A percentile compares a stretch with the other conserved stretches of the same genome.
Conservation (phyloP, 2,329 filamentous ascomycete species). For the Aspergillus fischeri region DNA sequence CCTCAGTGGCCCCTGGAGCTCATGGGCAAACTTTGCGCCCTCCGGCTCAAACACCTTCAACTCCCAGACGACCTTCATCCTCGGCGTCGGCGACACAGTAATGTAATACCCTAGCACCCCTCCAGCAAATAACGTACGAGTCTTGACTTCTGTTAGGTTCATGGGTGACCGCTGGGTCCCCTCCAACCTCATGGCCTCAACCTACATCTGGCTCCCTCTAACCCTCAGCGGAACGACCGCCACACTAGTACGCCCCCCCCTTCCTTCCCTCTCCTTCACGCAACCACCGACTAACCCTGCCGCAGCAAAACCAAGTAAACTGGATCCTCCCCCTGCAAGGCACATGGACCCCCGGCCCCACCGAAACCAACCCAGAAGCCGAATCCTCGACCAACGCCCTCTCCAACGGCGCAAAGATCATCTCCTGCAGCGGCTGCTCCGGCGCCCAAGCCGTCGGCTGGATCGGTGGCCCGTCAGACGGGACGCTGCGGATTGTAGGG, state of each 20-base stretch:
- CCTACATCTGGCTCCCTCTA: constrained; percentile 63
- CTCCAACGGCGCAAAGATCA: constrained; percentile 42
- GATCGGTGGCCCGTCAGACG: constrained; percentile 48
- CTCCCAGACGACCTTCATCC: constrained; percentile 59
- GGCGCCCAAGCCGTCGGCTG: constrained; percentile 50
- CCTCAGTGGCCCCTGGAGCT: constrained; percentile 58
- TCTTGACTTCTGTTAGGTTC: constrained; percentile 37
- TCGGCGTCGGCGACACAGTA: constrained; percentile 35
- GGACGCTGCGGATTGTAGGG: constrained; percentile 46
- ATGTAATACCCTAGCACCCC: constrained; percentile 39
- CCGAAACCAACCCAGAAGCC: not conserved
- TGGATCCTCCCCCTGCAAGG: constrained; percentile 8
- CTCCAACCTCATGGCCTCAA: constrained; percentile 56
- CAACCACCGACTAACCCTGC: not conserved
- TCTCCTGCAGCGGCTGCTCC: constrained; percentile 53
- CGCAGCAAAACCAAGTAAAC: not conserved
- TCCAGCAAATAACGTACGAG: too few species aligned
- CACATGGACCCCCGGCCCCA: constrained; percentile 2
- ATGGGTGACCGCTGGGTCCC: constrained; percentile 65
- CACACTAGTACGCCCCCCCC: not conserved
- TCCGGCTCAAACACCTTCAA: constrained; percentile 55
- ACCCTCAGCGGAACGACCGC: constrained; percentile 7
- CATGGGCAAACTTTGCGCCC: constrained; percentile 55
- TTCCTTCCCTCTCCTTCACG: too few species aligned
- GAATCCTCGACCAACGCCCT: constrained; percentile 25